phyloP scores from a whole-genome alignment of 1,284 basidiomycete species.

The Marasmius tenuissimus region DNA sequence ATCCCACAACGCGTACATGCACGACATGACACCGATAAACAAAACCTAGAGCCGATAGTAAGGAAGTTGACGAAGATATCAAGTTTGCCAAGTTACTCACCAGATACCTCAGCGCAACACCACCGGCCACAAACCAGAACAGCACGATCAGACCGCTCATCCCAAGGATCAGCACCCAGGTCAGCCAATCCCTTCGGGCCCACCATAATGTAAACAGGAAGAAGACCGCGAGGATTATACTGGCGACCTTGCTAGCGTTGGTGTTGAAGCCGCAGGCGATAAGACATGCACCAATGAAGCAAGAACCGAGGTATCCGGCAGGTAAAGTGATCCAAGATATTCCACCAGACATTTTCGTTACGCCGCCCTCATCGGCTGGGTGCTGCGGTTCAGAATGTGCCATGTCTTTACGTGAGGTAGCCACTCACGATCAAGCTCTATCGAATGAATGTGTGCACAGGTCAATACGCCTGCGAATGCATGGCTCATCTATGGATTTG shows the following conservation, averaged over 20 bases:
- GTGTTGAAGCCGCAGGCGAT: conserved; percentile 95
- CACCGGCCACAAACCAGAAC: conserved; percentile 84
- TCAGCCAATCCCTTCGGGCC: conserved; percentile 82
- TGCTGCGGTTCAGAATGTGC: conserved; percentile 21
- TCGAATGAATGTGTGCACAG: conserved; percentile 87
- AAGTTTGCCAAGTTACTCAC: conserved; percentile 36
- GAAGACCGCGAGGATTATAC: conserved; percentile 79
- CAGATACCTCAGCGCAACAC: conserved; percentile 71
- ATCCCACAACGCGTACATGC: conserved; percentile 87
- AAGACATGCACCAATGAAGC: conserved; percentile 78
- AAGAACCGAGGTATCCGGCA: conserved; percentile 91
- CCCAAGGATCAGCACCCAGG: conserved; percentile 73
- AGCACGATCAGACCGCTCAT: conserved; percentile 75
- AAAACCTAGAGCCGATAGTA: conserved; percentile 58
- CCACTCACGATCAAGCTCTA: conserved; percentile 77
- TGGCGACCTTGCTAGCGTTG: conserved; percentile 89
- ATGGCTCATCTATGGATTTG: conserved; percentile 72
- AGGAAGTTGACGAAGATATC: conserved; percentile 5
- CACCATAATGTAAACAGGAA: conserved; percentile 94
- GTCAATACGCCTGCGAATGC: conserved; percentile 83
- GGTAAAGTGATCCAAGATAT: conserved; percentile 84
- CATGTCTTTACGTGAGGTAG: conserved; percentile 13
- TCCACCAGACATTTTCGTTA: conserved; percentile 92
- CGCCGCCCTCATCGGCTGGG: conserved; percentile 88
- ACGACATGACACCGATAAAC: conserved; percentile 95